These are phyloP conservation scores for Vanderwaltozyma polyspora DNA, from an alignment of 805 yeast genomes.

Conservation along the genomic window DNA sequence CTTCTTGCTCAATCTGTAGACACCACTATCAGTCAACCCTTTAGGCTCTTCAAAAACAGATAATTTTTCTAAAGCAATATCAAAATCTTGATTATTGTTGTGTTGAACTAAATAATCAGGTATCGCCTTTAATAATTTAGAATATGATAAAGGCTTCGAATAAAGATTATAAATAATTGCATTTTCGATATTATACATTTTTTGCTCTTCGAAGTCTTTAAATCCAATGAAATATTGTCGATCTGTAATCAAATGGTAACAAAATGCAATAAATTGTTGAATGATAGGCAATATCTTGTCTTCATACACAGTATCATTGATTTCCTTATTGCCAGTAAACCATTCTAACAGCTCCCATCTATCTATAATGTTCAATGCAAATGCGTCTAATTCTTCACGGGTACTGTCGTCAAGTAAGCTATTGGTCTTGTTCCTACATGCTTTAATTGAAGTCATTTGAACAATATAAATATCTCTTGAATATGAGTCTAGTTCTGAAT, in stretches of 20 bases:
- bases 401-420: not conserved
- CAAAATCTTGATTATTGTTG: conserved; percentile 30
- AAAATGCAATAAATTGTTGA: conserved; percentile 67
- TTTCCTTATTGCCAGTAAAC: conserved; percentile 30
- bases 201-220: conserved; percentile 23
- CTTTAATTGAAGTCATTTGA: conserved; percentile 39
- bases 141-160: conserved; percentile 42
- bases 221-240: conserved; percentile 47
- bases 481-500: conserved; percentile 43
- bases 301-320: conserved; percentile 36
- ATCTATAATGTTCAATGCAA: conserved; percentile 39
- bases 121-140: conserved; percentile 32
- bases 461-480: conserved; percentile 63
- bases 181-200: conserved; percentile 26
- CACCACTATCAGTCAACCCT: conserved; percentile 57
- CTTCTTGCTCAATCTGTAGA: conserved; percentile 44
- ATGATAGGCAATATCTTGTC: conserved; percentile 45
- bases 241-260: conserved; percentile 62
- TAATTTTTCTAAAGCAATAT: conserved; percentile 42
- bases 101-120: conserved; percentile 29
- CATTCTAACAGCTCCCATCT: conserved; percentile 50
- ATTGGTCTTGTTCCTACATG: not conserved
- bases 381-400: not conserved
- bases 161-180: conserved; percentile 41
- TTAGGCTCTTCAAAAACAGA: conserved; percentile 53